Percentiles rank a stretch among this genome's conserved stretches.
Conservation (phyloP, 2,329 filamentous ascomycete genomes). For the Colletotrichum higginsianum region DNA sequence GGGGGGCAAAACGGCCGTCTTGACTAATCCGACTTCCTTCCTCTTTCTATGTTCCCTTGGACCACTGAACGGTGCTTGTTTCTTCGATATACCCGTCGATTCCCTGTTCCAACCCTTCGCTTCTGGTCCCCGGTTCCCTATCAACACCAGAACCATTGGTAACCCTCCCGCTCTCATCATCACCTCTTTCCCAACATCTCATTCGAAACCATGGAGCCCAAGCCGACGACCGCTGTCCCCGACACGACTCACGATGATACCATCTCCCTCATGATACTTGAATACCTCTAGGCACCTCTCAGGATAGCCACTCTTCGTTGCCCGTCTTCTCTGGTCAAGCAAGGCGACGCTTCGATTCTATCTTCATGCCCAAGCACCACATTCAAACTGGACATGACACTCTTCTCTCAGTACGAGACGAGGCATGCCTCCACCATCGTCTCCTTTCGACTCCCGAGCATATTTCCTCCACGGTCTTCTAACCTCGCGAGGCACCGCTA, state of each 20-base stretch:
- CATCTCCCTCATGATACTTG: constrained; percentile 39
- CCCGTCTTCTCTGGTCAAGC: too few relatives aligned
- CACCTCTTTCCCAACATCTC: too few relatives aligned
- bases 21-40: background rate
- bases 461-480: too few relatives aligned
- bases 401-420: too few relatives aligned
- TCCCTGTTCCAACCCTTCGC: background rate
- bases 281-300: constrained; percentile 15
- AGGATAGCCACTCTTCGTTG: too few relatives aligned
- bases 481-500: too few relatives aligned
- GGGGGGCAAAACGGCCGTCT: constrained; percentile 19
- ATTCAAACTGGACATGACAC: too few relatives aligned
- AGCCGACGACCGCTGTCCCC: constrained; percentile 9
- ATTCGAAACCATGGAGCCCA: constrained; percentile 23
- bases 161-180: background rate
- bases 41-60: background rate
- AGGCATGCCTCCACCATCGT: too few relatives aligned
- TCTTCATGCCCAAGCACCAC: background rate
- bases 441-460: too few relatives aligned
- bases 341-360: too few relatives aligned
- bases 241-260: constrained; percentile 39
- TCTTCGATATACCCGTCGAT: constrained; percentile 9
- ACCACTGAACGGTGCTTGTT: background rate
- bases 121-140: background rate
- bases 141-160: background rate